phyloP scores from a whole-genome alignment of 176 grass and related monocot genomes.

The Phragmites australis region DNA sequence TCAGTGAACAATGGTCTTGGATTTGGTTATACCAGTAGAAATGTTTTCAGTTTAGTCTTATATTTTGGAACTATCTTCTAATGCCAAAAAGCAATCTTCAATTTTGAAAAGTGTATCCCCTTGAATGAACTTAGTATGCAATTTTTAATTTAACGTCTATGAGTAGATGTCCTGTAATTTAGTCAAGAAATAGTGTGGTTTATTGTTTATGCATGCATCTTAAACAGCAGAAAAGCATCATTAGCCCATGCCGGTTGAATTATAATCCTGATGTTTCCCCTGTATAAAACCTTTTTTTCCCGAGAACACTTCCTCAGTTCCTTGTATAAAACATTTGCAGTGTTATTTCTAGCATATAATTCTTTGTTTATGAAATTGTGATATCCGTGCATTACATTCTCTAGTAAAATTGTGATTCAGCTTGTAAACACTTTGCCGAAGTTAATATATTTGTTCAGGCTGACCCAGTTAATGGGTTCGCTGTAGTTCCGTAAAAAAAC shows the following conservation, averaged over 20 bases:
- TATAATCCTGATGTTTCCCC: not conserved
- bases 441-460: not conserved
- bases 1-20: not conserved
- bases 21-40: not conserved
- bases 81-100: not conserved
- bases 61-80: not conserved
- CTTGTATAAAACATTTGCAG: not conserved
- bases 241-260: not conserved
- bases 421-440: not conserved
- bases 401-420: not conserved
- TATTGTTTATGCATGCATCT: not conserved
- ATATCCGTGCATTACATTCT: conserved; percentile 6
- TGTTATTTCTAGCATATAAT: not conserved
- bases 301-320: not conserved
- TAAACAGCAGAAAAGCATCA: not conserved
- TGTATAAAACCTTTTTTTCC: not conserved
- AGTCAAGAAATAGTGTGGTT: not conserved
- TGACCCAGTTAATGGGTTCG: not conserved
- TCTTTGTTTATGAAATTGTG: not conserved
- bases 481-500: no score
- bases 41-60: not conserved
- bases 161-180: not conserved
- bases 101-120: not conserved
- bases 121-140: not conserved
- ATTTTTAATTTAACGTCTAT: conserved; percentile 15